A percentile compares a stretch with the other conserved stretches of the same genome.
phyloP scores from a whole-genome alignment of 2,329 filamentous ascomycete species.

The Neonectria magnoliae region DNA sequence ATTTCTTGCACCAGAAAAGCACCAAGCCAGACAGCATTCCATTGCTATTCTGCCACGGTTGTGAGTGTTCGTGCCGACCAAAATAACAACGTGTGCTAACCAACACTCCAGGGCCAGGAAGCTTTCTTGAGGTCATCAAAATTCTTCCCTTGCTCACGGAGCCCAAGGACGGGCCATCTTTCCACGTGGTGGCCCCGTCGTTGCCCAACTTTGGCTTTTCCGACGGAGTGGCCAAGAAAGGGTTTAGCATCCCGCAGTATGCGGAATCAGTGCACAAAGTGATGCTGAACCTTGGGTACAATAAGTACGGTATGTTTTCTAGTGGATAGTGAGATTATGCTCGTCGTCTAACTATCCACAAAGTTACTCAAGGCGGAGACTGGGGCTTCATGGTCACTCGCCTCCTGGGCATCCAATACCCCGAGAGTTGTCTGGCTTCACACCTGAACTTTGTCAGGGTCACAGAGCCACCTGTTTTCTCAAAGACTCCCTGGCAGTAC shows the following conservation, averaged over 20 bases:
- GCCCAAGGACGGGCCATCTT: conserved; percentile 51
- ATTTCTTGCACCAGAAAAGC: conserved; percentile 71
- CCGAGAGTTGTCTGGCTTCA: conserved; percentile 59
- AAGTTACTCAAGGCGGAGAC: conserved; percentile 71
- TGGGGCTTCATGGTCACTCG: conserved; percentile 76
- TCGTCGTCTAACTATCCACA: background rate
- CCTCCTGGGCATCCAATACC: conserved; percentile 68
- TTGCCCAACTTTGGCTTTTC: conserved; percentile 63
- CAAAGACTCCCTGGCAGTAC: conserved; percentile 65
- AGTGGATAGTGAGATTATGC: too few species aligned
- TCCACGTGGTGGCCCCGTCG: conserved; percentile 67
- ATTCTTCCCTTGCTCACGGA: conserved; percentile 61
- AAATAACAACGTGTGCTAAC: conserved; percentile 23
- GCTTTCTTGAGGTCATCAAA: conserved; percentile 73
- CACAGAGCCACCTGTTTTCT: conserved; percentile 57
- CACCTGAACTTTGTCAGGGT: conserved; percentile 67
- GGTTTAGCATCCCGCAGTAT: conserved; percentile 48
- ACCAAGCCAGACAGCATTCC: conserved; percentile 65
- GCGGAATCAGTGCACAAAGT: conserved; percentile 71
- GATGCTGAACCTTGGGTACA: conserved; percentile 73
- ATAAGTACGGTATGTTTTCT: conserved; percentile 39
- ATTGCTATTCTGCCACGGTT: conserved; percentile 74
- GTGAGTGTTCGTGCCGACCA: conserved; percentile 42
- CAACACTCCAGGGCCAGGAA: conserved; percentile 68
- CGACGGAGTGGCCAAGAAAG: conserved; percentile 41